These are phyloP conservation scores for Discostella stelligeroides DNA, from an alignment of 108 stramenopile species.

Conservation along the genomic window DNA sequence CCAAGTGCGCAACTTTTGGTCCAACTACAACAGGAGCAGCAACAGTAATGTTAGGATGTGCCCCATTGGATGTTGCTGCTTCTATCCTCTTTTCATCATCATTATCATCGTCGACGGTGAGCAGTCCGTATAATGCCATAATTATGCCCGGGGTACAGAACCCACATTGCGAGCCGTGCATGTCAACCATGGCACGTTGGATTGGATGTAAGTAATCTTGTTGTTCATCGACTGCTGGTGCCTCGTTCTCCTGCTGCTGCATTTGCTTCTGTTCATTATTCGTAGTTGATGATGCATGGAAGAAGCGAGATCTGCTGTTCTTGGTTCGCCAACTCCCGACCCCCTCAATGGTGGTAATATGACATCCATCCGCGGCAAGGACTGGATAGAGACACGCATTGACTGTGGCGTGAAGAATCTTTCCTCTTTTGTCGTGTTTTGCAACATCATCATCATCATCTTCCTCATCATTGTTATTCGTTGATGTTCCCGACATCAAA, in stretches of 20 bases:
- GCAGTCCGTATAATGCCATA: constrained; percentile 87
- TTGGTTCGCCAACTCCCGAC: constrained; percentile 57
- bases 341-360: constrained; percentile 94
- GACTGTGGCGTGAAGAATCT: constrained; percentile 63
- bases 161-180: constrained; percentile 96
- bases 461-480: too few species aligned
- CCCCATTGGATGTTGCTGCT: too few species aligned
- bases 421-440: too few species aligned
- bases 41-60: too few species aligned
- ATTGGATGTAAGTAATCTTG: constrained; percentile 86
- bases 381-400: constrained; percentile 94
- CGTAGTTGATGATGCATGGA: not conserved
- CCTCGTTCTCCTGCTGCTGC: not conserved
- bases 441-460: too few species aligned
- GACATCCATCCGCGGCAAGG: constrained; percentile 83
- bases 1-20: constrained; percentile 53
- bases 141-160: constrained; percentile 98
- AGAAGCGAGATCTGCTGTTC: not conserved
- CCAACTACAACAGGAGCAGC: not conserved
- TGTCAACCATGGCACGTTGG: constrained; percentile 89
- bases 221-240: constrained; percentile 12
- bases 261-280: not conserved
- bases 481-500: too few species aligned
- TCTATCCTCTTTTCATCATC: too few species aligned
- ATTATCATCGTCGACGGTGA: constrained; percentile 42